A percentile compares a stretch with the other conserved stretches of the same genome.
These are phyloP conservation scores for Sclerotinia borealis DNA, from an alignment of 2,329 filamentous ascomycete genomes.

Conservation along the genomic window DNA sequence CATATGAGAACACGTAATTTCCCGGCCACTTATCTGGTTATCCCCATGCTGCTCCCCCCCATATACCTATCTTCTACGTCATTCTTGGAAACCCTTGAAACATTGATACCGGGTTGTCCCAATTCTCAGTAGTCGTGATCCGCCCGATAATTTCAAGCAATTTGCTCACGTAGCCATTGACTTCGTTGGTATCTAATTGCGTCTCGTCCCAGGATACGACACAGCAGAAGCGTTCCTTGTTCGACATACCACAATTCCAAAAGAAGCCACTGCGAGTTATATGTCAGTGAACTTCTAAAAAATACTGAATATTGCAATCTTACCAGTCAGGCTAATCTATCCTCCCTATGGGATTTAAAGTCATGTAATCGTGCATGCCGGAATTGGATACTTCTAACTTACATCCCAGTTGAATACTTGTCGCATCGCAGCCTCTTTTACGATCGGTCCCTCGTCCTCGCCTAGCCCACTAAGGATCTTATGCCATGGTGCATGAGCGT, in stretches of 20 bases:
- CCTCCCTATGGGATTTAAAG: not conserved
- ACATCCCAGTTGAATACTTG: not conserved
- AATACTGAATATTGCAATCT: not conserved
- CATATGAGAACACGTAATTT: not conserved
- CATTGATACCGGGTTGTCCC: not conserved
- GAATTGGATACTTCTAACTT: not conserved
- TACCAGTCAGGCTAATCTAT: conserved; percentile 1
- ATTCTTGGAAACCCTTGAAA: not conserved
- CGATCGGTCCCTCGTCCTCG: not conserved
- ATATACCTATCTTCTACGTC: not conserved
- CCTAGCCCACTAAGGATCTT: not conserved
- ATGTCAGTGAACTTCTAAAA: not conserved
- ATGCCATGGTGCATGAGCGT: not conserved
- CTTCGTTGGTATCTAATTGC: not conserved
- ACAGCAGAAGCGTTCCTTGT: not conserved
- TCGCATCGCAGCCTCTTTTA: not conserved
- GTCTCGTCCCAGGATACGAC: not conserved
- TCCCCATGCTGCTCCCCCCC: not conserved
- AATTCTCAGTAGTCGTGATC: not conserved
- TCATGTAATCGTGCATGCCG: not conserved
- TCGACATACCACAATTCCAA: not conserved
- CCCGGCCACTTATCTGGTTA: not conserved
- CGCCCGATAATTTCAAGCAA: conserved; percentile 3
- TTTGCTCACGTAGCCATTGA: not conserved
- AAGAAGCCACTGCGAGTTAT: not conserved